phyloP scores from a whole-genome alignment of 2,329 filamentous ascomycete genomes.

The Penicillium sp. region DNA sequence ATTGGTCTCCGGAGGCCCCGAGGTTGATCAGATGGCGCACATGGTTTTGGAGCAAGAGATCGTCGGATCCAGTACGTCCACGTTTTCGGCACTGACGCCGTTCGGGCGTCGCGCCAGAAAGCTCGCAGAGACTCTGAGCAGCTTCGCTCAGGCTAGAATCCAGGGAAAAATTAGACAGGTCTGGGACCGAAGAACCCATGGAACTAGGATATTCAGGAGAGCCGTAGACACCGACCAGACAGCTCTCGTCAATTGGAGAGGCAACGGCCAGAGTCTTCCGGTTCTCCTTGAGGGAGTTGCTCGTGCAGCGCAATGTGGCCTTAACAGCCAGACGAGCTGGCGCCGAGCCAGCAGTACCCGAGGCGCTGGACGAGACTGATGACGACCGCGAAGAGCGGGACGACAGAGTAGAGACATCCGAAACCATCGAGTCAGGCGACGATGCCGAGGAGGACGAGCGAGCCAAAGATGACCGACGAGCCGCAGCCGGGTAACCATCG shows the following conservation, averaged over 20 bases:
- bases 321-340: constrained; percentile 40
- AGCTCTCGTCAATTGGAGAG: constrained; percentile 41
- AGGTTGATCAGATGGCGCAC: constrained; percentile 40
- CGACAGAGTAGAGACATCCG: constrained; percentile 58
- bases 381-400: constrained; percentile 55
- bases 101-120: constrained; percentile 36
- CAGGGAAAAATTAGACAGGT: constrained; percentile 39
- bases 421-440: constrained; percentile 64
- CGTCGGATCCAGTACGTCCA: constrained; percentile 42
- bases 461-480: constrained; percentile 51
- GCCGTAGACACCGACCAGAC: constrained; percentile 34
- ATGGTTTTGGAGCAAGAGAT: constrained; percentile 39
- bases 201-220: constrained; percentile 37
- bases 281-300: constrained; percentile 39
- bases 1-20: constrained; percentile 26
- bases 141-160: constrained; percentile 39
- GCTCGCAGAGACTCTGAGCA: constrained; percentile 43
- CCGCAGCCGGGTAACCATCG: constrained; percentile 51
- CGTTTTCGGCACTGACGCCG: constrained; percentile 40
- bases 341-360: constrained; percentile 30
- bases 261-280: constrained; percentile 39
- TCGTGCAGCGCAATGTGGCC: constrained; percentile 43
- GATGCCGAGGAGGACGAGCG: constrained; percentile 54
- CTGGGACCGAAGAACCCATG: constrained; percentile 29
- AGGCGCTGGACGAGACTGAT: constrained; percentile 47